These are phyloP conservation scores for Fraxinus cuspidata DNA, from an alignment of 257 asterid genomes.

Conservation along the genomic window DNA sequence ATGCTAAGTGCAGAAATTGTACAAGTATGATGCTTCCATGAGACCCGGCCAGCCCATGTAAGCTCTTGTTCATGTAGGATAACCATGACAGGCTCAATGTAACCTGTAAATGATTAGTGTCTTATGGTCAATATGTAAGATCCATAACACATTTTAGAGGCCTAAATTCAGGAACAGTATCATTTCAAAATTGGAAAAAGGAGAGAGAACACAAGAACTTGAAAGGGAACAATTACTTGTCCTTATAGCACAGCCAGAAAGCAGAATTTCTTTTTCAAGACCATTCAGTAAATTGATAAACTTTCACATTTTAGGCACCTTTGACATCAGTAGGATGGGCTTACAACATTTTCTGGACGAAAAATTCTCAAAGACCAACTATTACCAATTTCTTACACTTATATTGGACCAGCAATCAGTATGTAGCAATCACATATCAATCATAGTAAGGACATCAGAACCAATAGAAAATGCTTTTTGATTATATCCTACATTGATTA, in stretches of 20 bases:
- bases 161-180: slow-evolving; percentile 15
- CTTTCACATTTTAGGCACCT: slow-evolving; percentile 11
- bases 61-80: slow-evolving; percentile 92
- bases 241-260: slow-evolving; percentile 15
- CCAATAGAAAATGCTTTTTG: background rate
- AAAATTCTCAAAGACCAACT: background rate
- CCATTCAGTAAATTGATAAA: slow-evolving; percentile 18
- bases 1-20: slow-evolving; percentile 94
- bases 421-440: slow-evolving; percentile 8
- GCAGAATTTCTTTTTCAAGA: slow-evolving; percentile 16
- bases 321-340: slow-evolving; percentile 13
- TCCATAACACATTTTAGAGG: slow-evolving; percentile 9
- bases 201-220: slow-evolving; percentile 1
- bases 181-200: slow-evolving; percentile 13
- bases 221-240: slow-evolving; percentile 15
- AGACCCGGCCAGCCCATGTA: slow-evolving; percentile 97
- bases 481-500: slow-evolving; percentile 3
- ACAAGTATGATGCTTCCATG: slow-evolving; percentile 90
- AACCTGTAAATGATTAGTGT: slow-evolving; percentile 54
- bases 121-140: slow-evolving; percentile 24
- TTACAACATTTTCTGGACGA: background rate
- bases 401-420: slow-evolving; percentile 8
- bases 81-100: slow-evolving; percentile 96
- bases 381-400: slow-evolving; percentile 5
- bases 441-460: background rate